phyloP scores from a whole-genome alignment of 768 basidiomycete species.

The Jaapia argillacea region DNA sequence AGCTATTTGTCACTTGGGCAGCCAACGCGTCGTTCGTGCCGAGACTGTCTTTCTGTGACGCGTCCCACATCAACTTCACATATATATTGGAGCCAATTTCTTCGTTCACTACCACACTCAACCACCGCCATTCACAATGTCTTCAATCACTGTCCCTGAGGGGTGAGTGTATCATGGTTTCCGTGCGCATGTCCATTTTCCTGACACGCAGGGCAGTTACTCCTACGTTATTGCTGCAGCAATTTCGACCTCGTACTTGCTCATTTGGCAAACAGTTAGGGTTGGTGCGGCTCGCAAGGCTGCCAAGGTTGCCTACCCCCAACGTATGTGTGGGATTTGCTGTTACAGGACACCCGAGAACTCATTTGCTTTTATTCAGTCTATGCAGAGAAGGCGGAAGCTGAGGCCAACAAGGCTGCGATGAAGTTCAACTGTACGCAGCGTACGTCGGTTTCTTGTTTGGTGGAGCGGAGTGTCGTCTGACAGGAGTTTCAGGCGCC shows the following conservation, averaged over 20 bases:
- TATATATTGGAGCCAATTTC: no score
- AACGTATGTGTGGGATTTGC: conserved; percentile 25
- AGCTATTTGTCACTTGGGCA: no score
- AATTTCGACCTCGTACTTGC: conserved; percentile 39
- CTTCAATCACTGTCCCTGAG: background rate
- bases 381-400: conserved; percentile 1
- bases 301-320: conserved; percentile 58
- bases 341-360: background rate
- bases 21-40: no score
- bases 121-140: background rate
- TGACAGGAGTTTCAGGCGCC: conserved; percentile 32
- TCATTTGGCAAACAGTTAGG: conserved; percentile 36
- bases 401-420: background rate
- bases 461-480: background rate
- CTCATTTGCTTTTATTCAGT: no score
- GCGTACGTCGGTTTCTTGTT: background rate
- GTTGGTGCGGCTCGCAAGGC: conserved; percentile 35
- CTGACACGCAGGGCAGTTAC: conserved; percentile 24
- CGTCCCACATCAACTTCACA: no score
- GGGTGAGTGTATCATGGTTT: background rate
- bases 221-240: conserved; percentile 48
- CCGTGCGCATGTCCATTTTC: background rate
- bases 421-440: background rate
- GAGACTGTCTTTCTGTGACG: no score
- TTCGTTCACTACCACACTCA: no score